Evolutionary conservation across 164 flowering plant species (phyloP), one percentile per base, ranked within the genome.

Genomic region (Echeveria elegans): DNA sequence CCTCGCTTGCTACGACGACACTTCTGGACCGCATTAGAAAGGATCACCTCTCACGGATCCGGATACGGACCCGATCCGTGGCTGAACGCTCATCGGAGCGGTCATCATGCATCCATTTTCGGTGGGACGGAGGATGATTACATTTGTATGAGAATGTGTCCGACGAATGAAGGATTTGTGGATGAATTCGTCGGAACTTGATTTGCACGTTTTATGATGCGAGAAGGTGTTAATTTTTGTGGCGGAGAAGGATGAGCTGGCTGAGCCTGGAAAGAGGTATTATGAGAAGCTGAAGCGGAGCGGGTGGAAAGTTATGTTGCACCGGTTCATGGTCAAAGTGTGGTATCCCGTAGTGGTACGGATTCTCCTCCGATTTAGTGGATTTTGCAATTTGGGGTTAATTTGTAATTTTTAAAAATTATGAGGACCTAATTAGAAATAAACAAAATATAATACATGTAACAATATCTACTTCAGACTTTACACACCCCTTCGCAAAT

Each of bases 1-100:
- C 6, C 84, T 83, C 0, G 45, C 64, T 6, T 75, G 74, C 11
- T 82, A 78, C 52, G 79, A 82, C 2, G 86, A n/a, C n/a, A 84
- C 30, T 68, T 82, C 1, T 82, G 81, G 80, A 77, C 68, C 0
- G 80, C 75, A 0, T 16, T 73, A 6, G 31, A 73, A 41, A 77
- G 79, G 80, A 66, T 72, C 26, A 67, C 70, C 1, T 30, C 63
- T 41, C 77, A 45, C 29, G 16, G 58, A 2, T 14, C 32, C 14
- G 78, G 71, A 3, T 24, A 24, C n/a, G 77, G 70, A 19, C 48
- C 24, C 1, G 79, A 78, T 10, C 66, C 64, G 2, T 78, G 81
- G 81, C 52, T 78, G 8, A 71, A 70, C 63, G 40, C 1, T 73
- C 0, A 24, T 19, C 0, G 73, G 76, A 19, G 11, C 64, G 0